These are phyloP conservation scores for Syzygium aromaticum DNA, from an alignment of 345 rosid genomes.

Conservation along the genomic window DNA sequence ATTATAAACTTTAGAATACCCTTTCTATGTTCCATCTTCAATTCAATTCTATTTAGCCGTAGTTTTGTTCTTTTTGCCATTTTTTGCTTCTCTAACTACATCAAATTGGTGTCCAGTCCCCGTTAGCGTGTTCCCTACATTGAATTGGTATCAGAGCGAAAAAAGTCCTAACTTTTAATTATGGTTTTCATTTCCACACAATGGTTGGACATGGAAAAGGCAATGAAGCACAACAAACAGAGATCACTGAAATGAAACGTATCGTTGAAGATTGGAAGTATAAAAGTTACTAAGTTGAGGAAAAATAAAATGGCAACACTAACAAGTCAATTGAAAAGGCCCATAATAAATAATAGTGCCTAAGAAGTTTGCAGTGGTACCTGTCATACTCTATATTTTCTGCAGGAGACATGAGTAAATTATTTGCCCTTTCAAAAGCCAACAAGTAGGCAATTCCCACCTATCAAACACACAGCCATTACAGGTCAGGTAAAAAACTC, in stretches of 20 bases:
- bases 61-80: background rate
- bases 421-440: constrained; percentile 84
- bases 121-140: background rate
- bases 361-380: constrained; percentile 16
- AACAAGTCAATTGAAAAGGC: background rate
- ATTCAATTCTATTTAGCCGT: background rate
- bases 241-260: background rate
- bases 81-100: background rate
- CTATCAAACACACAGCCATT: constrained; percentile 21
- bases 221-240: background rate
- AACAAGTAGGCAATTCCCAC: constrained; percentile 88
- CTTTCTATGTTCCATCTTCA: background rate
- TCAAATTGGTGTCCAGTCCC: background rate
- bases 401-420: constrained; percentile 43
- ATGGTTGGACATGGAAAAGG: background rate
- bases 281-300: background rate
- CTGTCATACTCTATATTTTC: constrained; percentile 90
- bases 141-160: background rate
- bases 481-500: background rate
- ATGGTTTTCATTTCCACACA: background rate
- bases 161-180: background rate
- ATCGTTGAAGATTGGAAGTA: background rate
- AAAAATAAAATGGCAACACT: background rate
- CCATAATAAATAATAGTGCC: background rate
- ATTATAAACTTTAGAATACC: background rate